phyloP scores from a whole-genome alignment of 2,329 filamentous ascomycete species.

The Pseudogymnoascus sp. region DNA sequence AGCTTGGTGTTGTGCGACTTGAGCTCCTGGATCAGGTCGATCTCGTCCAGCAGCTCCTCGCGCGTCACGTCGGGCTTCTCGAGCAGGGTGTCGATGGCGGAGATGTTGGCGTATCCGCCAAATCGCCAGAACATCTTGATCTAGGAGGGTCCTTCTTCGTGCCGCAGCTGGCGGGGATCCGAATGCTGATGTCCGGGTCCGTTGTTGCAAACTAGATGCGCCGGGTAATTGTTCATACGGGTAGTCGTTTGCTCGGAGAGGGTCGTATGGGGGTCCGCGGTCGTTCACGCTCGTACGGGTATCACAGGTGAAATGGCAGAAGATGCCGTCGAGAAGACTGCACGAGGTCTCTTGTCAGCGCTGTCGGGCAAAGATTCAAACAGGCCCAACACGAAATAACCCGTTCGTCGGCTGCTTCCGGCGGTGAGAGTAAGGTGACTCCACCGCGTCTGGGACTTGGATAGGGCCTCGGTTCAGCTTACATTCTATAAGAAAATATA shows the following conservation, averaged over 20 bases:
- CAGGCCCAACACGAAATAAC: background rate
- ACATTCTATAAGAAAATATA: slow-evolving; percentile 10
- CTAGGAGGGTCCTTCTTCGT: slow-evolving; percentile 27
- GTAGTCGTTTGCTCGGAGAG: slow-evolving; percentile 15
- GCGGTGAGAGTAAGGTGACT: background rate
- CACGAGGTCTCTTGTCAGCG: background rate
- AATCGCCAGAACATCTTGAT: slow-evolving; percentile 98
- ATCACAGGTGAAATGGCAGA: slow-evolving; percentile 1
- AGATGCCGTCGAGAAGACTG: slow-evolving; percentile 6
- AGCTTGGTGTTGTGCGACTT: slow-evolving; percentile 98
- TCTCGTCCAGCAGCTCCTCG: slow-evolving; percentile 93
- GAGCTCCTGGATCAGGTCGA: slow-evolving; percentile 92
- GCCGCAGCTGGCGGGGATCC: slow-evolving; percentile 22
- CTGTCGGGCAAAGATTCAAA: background rate
- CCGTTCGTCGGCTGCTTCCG: background rate
- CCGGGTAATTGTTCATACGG: slow-evolving; percentile 27
- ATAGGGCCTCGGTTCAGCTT: background rate
- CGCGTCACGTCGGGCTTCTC: slow-evolving; percentile 92
- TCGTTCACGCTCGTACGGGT: slow-evolving; percentile 10
- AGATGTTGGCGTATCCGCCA: slow-evolving; percentile 96
- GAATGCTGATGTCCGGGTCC: slow-evolving; percentile 18
- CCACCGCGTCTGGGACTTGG: background rate
- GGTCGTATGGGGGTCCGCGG: background rate
- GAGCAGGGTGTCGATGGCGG: slow-evolving; percentile 91
- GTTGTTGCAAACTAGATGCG: slow-evolving; percentile 18